A percentile compares a stretch with the other conserved stretches of the same genome.
Conservation (phyloP, 1,284 basidiomycete genomes). For the Farysia itapuensis region DNA sequence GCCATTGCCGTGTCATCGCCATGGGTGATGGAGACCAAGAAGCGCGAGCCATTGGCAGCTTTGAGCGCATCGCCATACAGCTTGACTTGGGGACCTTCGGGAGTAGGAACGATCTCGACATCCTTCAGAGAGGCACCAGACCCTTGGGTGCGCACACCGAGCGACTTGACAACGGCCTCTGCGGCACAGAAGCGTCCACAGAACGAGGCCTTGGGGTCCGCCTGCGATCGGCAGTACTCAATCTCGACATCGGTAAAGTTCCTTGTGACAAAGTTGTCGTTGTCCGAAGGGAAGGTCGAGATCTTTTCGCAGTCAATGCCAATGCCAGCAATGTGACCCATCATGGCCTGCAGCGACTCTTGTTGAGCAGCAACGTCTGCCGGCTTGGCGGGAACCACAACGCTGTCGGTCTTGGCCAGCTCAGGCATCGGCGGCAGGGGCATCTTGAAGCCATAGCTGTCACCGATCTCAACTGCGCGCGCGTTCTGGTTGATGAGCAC, state of each 20-base stretch:
- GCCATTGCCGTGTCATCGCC: conserved; percentile 56
- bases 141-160: conserved; percentile 85
- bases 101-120: conserved; percentile 83
- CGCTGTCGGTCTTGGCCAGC: conserved; percentile 20
- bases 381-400: conserved; percentile 35
- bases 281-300: conserved; percentile 83
- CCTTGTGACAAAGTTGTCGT: conserved; percentile 81
- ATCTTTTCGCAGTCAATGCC: conserved; percentile 74
- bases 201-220: conserved; percentile 84
- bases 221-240: conserved; percentile 81
- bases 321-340: conserved; percentile 73
- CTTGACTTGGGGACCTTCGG: conserved; percentile 72
- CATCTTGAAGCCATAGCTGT: conserved; percentile 48
- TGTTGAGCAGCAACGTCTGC: conserved; percentile 40
- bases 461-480: conserved; percentile 62
- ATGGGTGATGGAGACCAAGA: conserved; percentile 87
- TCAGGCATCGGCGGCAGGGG: conserved; percentile 43
- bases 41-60: conserved; percentile 69
- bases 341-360: conserved; percentile 38
- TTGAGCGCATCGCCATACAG: conserved; percentile 62
- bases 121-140: conserved; percentile 91
- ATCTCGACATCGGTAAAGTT: conserved; percentile 91
- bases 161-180: conserved; percentile 97
- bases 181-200: conserved; percentile 96
- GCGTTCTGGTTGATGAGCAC: conserved; percentile 93